phyloP scores from a whole-genome alignment of 305 asterid genomes.

The Vinca major region DNA sequence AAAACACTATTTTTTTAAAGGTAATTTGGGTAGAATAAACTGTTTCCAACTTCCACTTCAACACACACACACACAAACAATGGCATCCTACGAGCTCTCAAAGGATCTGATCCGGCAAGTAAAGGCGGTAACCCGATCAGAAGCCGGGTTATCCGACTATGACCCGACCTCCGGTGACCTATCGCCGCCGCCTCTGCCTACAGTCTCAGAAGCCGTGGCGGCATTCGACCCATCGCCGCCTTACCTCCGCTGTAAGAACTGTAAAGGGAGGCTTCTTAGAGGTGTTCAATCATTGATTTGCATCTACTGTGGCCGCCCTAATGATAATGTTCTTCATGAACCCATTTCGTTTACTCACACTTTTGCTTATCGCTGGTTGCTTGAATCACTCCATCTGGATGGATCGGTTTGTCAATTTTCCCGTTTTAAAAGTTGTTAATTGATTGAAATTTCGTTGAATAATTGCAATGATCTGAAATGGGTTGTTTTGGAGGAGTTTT shows the following conservation, averaged over 20 bases:
- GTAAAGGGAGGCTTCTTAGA: slow-evolving; percentile 69
- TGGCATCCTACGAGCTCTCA: slow-evolving; percentile 32
- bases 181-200: slow-evolving; percentile 54
- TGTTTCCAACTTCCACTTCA: background rate
- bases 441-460: background rate
- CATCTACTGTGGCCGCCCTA: slow-evolving; percentile 57
- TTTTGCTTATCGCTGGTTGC: slow-evolving; percentile 61
- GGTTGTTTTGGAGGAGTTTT: background rate
- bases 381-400: slow-evolving; percentile 63
- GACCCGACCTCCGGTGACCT: slow-evolving; percentile 34
- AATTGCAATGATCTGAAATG: background rate
- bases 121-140: slow-evolving; percentile 60
- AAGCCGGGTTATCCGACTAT: slow-evolving; percentile 50
- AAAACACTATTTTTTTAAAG: too few species aligned
- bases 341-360: slow-evolving; percentile 55
- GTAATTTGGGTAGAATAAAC: too few species aligned
- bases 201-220: slow-evolving; percentile 56
- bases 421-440: background rate
- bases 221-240: slow-evolving; percentile 48
- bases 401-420: slow-evolving; percentile 56
- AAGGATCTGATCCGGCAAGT: slow-evolving; percentile 52
- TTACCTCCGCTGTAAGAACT: slow-evolving; percentile 54
- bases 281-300: slow-evolving; percentile 61
- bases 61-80: background rate
- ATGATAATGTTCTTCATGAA: slow-evolving; percentile 36